Evolutionary conservation across 108 stramenopile genomes (phyloP).

Genomic region (Schizochytrium sp.): DNA sequence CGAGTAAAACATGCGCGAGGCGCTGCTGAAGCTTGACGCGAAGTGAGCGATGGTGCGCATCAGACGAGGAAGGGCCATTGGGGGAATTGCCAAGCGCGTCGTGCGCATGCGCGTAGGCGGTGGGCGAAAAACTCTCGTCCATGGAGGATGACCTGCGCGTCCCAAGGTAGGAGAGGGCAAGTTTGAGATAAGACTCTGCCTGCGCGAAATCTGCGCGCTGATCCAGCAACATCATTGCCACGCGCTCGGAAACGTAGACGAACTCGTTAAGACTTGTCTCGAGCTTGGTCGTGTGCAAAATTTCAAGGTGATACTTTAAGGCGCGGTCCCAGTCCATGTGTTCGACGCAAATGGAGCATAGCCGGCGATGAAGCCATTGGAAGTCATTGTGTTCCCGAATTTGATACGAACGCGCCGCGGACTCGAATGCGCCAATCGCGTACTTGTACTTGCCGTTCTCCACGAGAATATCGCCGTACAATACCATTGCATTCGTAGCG

Average conservation of each 20-base stretch:
- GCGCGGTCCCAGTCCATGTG: constrained; percentile 18
- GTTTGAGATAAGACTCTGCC: background rate
- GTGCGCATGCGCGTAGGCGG: background rate
- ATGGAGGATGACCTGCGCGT: background rate
- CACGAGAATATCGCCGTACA: constrained; percentile 8
- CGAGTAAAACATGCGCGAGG: background rate
- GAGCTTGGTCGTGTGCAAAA: background rate
- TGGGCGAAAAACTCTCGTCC: background rate
- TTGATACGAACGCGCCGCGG: background rate
- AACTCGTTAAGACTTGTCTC: constrained; percentile 11
- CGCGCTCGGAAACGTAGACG: background rate
- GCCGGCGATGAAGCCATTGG: background rate
- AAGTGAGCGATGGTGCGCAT: background rate
- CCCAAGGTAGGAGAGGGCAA: background rate
- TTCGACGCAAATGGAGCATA: background rate
- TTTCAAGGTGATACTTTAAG: background rate
- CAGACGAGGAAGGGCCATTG: background rate
- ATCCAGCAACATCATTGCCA: constrained; percentile 1
- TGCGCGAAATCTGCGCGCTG: constrained; percentile 1
- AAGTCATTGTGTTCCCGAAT: background rate
- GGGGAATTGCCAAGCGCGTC: background rate
- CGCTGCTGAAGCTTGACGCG: constrained; percentile 10
- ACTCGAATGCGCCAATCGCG: background rate
- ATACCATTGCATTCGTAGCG: background rate
- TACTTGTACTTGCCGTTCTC: constrained; percentile 9